Conservation (phyloP, 2,329 filamentous ascomycete species). For the Bretziella fagacearum region DNA sequence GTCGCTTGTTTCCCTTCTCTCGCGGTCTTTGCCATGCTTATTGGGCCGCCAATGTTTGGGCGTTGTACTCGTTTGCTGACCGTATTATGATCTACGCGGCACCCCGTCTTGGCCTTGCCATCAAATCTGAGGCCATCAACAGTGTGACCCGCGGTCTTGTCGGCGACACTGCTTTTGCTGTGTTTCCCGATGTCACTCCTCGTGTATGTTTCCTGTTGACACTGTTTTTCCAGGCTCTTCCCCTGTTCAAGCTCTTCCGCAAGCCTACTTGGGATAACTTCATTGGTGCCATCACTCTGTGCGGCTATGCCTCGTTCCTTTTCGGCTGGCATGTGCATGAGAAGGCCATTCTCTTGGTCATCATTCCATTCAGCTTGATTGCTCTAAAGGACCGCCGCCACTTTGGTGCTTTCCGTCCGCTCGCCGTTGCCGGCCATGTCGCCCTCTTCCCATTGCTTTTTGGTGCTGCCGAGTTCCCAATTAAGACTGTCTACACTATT, state of each 20-base stretch:
- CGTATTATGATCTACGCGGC: constrained; percentile 71
- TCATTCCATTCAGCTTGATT: constrained; percentile 87
- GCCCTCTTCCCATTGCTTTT: constrained; percentile 90
- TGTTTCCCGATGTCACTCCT: constrained; percentile 73
- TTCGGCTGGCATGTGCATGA: constrained; percentile 99
- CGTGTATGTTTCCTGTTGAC: constrained; percentile 68
- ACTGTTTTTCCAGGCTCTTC: constrained; percentile 61
- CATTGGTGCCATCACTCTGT: constrained; percentile 75
- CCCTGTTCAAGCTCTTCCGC: constrained; percentile 66
- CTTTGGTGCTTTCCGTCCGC: constrained; percentile 75
- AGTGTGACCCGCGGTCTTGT: constrained; percentile 89
- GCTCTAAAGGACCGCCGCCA: constrained; percentile 80
- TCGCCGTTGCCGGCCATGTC: constrained; percentile 86
- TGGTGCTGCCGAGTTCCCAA: constrained; percentile 77
- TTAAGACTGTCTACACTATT: constrained; percentile 86
- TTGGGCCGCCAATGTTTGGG: constrained; percentile 96
- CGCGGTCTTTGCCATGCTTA: constrained; percentile 91
- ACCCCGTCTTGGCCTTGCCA: constrained; percentile 56
- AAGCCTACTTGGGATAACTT: constrained; percentile 77
- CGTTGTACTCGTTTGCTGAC: constrained; percentile 84
- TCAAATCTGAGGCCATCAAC: constrained; percentile 58
- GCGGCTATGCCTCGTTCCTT: constrained; percentile 88
- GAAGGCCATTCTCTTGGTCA: constrained; percentile 85
- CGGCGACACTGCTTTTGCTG: constrained; percentile 84
- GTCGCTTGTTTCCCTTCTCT: constrained; percentile 82